Conservation (phyloP, 441 rosid species). For the Gossypium trilobum region DNA sequence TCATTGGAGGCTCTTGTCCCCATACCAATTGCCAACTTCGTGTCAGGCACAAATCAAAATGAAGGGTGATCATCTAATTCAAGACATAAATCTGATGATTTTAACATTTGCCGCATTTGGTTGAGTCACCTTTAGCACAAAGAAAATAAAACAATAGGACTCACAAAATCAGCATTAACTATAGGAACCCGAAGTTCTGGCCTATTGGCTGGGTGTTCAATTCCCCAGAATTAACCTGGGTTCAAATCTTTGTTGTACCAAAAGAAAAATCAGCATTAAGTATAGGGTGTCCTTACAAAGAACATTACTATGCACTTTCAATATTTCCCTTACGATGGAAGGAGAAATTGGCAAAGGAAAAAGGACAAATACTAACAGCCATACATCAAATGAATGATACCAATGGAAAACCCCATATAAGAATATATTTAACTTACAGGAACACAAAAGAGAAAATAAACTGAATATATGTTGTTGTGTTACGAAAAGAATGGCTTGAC, state of each 20-base stretch:
- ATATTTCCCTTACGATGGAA: neutral
- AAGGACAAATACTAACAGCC: neutral
- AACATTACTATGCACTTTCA: neutral
- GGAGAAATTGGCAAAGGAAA: neutral
- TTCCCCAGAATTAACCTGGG: too few relatives aligned
- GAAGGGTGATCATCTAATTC: neutral
- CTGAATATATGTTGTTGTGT: neutral
- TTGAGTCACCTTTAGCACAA: too few relatives aligned
- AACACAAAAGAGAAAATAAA: neutral
- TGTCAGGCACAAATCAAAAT: neutral
- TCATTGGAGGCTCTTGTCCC: neutral
- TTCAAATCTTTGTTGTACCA: too few relatives aligned
- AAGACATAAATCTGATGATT: neutral
- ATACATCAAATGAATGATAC: neutral
- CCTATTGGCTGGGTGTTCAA: too few relatives aligned
- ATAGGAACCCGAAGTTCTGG: too few relatives aligned
- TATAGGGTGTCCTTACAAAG: neutral
- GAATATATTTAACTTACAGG: neutral
- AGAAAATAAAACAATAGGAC: too few relatives aligned
- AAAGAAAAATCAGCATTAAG: too few relatives aligned
- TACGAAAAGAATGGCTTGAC: neutral
- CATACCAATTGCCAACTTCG: neutral
- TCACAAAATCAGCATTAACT: too few relatives aligned
- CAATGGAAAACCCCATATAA: neutral
- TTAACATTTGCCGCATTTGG: neutral